phyloP scores from a whole-genome alignment of 2,329 filamentous ascomycete species.

The Xylariaceae sp. region DNA sequence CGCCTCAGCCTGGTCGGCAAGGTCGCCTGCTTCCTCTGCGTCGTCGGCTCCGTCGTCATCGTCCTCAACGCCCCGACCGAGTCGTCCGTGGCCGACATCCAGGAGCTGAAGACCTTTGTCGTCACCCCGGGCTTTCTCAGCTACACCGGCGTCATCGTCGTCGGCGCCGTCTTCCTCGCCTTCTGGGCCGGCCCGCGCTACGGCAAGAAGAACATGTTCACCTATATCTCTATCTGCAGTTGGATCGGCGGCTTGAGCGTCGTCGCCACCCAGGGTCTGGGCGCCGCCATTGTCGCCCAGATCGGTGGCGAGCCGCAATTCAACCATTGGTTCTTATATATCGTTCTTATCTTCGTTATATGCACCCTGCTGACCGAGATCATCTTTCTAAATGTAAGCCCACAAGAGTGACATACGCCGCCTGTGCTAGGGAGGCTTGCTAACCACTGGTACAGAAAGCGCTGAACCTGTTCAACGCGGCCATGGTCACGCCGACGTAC shows the following conservation, averaged over 20 bases:
- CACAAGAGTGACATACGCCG: background rate
- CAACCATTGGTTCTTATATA: slow-evolving; percentile 95
- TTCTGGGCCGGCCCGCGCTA: slow-evolving; percentile 80
- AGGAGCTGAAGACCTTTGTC: slow-evolving; percentile 86
- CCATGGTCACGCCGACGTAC: slow-evolving; percentile 94
- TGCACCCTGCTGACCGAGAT: slow-evolving; percentile 88
- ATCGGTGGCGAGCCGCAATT: slow-evolving; percentile 77
- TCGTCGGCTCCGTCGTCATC: slow-evolving; percentile 87
- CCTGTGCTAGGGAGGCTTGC: slow-evolving; percentile 13
- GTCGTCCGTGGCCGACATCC: slow-evolving; percentile 77
- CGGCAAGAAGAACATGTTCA: slow-evolving; percentile 94
- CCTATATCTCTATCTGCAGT: slow-evolving; percentile 94
- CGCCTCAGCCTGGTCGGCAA: slow-evolving; percentile 92
- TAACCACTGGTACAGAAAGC: slow-evolving; percentile 70
- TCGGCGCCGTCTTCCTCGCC: slow-evolving; percentile 64
- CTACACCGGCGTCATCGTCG: slow-evolving; percentile 75
- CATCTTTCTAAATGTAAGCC: slow-evolving; percentile 84
- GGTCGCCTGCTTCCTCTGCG: slow-evolving; percentile 90
- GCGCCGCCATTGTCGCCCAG: slow-evolving; percentile 84
- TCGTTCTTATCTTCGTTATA: slow-evolving; percentile 84
- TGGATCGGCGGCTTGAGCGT: slow-evolving; percentile 90
- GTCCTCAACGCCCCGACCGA: slow-evolving; percentile 86
- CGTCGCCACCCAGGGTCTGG: slow-evolving; percentile 87
- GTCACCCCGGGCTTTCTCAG: slow-evolving; percentile 78
- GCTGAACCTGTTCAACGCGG: slow-evolving; percentile 91